These are phyloP conservation scores for Fusarium anguioides DNA, from an alignment of 2,329 filamentous ascomycete species.

Conservation along the genomic window DNA sequence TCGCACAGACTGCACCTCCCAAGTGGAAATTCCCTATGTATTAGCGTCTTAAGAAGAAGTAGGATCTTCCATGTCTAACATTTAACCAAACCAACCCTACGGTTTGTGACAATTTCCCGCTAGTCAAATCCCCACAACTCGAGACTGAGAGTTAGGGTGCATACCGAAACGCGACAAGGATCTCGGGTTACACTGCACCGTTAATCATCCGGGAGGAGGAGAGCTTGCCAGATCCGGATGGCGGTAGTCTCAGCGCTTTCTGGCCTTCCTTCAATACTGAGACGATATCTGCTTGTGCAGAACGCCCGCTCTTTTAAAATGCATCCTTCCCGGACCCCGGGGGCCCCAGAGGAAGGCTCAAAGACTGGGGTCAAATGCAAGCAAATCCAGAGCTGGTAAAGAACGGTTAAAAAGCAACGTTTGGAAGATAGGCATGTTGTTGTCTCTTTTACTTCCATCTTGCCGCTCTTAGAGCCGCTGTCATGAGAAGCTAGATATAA, in stretches of 20 bases:
- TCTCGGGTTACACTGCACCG: slow-evolving; percentile 29
- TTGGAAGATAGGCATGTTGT: slow-evolving; percentile 18
- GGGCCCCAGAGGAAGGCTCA: slow-evolving; percentile 10
- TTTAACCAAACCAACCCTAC: not conserved
- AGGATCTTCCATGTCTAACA: not conserved
- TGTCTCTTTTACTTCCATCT: slow-evolving; percentile 15
- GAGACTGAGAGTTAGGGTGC: slow-evolving; percentile 23
- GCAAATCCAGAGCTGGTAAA: slow-evolving; percentile 37
- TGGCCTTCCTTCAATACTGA: slow-evolving; percentile 10
- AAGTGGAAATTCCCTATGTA: slow-evolving; percentile 1
- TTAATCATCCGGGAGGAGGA: slow-evolving; percentile 22
- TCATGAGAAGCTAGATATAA: slow-evolving; percentile 30
- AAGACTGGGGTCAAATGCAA: slow-evolving; percentile 40
- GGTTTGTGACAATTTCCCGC: slow-evolving; percentile 4
- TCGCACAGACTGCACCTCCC: slow-evolving; percentile 11
- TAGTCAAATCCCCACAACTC: slow-evolving; percentile 20
- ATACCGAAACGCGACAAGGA: slow-evolving; percentile 25
- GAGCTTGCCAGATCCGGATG: slow-evolving; percentile 13
- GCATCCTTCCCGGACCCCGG: slow-evolving; percentile 19
- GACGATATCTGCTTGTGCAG: slow-evolving; percentile 21
- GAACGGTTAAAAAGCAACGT: slow-evolving; percentile 31
- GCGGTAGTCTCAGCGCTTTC: slow-evolving; percentile 20
- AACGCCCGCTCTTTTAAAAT: slow-evolving; percentile 15
- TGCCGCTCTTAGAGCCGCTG: slow-evolving; percentile 12
- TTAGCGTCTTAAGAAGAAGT: slow-evolving; percentile 3